Conservation (phyloP, 768 basidiomycete species). For the Crassisporium funariophilum region DNA sequence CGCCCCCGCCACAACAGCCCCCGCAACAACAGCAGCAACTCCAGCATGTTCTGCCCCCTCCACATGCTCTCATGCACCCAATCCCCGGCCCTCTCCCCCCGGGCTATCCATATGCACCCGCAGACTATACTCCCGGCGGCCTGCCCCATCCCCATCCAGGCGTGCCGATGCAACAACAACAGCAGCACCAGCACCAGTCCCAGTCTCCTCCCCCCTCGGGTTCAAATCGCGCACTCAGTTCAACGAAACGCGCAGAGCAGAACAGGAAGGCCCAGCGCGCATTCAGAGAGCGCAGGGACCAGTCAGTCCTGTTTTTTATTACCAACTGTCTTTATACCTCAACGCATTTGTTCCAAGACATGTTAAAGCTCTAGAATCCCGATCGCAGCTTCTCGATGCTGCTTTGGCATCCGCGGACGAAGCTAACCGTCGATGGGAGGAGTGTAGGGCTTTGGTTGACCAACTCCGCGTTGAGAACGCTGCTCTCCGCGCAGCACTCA, state of each 20-base stretch:
- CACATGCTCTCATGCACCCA: constrained; percentile 54
- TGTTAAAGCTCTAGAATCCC: constrained; percentile 84
- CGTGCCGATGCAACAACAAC: constrained; percentile 23
- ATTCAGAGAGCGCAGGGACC: constrained; percentile 87
- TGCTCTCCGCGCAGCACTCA: constrained; percentile 71
- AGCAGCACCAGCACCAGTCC: constrained; percentile 21
- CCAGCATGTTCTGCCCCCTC: constrained; percentile 58
- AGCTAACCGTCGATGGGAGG: constrained; percentile 88
- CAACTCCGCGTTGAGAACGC: constrained; percentile 85
- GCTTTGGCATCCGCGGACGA: constrained; percentile 87
- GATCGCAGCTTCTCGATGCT: constrained; percentile 83
- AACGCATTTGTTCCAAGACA: constrained; percentile 49
- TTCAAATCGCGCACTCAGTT: constrained; percentile 63
- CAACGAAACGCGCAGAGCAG: constrained; percentile 89
- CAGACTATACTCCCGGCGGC: constrained; percentile 59
- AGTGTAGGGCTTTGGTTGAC: constrained; percentile 87
- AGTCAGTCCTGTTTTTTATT: constrained; percentile 51
- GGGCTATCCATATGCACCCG: constrained; percentile 48
- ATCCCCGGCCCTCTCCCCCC: constrained; percentile 48
- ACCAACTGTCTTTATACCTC: constrained; percentile 12
- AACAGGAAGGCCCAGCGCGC: constrained; percentile 94
- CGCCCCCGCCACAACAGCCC: constrained; percentile 33
- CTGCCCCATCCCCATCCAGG: constrained; percentile 38
- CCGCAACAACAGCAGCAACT: constrained; percentile 32
- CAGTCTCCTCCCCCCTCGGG: constrained; percentile 20